A percentile compares a stretch with the other conserved stretches of the same genome.
Conservation (phyloP, 1,284 basidiomycete genomes). For the Sporisorium scitamineum region DNA sequence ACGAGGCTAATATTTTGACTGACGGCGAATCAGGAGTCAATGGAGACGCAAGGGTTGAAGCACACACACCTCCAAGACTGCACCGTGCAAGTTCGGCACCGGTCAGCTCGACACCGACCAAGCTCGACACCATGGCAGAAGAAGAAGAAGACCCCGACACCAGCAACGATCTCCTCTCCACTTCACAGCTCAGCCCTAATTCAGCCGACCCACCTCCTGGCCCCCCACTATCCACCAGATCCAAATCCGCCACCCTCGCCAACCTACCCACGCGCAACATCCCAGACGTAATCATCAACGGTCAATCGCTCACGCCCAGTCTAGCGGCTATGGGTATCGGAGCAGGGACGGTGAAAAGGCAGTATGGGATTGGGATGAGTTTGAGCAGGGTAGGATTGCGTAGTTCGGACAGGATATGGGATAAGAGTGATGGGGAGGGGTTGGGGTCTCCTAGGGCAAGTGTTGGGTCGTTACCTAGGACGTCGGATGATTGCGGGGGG, state of each 20-base stretch:
- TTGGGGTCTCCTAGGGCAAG: slow-evolving; percentile 16
- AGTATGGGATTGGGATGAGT: slow-evolving; percentile 46
- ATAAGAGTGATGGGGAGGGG: slow-evolving; percentile 10
- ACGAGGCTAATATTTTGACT: slow-evolving; percentile 30
- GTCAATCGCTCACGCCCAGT: slow-evolving; percentile 22
- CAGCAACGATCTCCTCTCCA: not conserved
- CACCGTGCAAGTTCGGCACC: slow-evolving; percentile 15
- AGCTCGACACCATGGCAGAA: slow-evolving; percentile 38
- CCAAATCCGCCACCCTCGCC: slow-evolving; percentile 26
- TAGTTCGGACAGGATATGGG: slow-evolving; percentile 48
- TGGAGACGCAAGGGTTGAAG: not conserved
- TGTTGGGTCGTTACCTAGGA: slow-evolving; percentile 7
- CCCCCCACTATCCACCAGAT: not conserved
- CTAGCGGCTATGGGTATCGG: slow-evolving; percentile 27
- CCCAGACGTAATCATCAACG: slow-evolving; percentile 46
- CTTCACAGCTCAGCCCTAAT: not conserved
- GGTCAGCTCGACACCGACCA: slow-evolving; percentile 11
- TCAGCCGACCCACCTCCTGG: not conserved
- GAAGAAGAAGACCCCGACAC: slow-evolving; percentile 19
- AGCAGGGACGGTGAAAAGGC: slow-evolving; percentile 1
- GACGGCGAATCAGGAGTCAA: not conserved
- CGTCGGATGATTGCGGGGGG: slow-evolving; percentile 8
- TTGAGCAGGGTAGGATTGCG: slow-evolving; percentile 45
- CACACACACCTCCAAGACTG: slow-evolving; percentile 15
- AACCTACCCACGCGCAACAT: slow-evolving; percentile 22